A percentile compares a stretch with the other conserved stretches of the same genome.
These are phyloP conservation scores for Periconia digitata DNA, from an alignment of 2,329 filamentous ascomycete species.

Conservation along the genomic window DNA sequence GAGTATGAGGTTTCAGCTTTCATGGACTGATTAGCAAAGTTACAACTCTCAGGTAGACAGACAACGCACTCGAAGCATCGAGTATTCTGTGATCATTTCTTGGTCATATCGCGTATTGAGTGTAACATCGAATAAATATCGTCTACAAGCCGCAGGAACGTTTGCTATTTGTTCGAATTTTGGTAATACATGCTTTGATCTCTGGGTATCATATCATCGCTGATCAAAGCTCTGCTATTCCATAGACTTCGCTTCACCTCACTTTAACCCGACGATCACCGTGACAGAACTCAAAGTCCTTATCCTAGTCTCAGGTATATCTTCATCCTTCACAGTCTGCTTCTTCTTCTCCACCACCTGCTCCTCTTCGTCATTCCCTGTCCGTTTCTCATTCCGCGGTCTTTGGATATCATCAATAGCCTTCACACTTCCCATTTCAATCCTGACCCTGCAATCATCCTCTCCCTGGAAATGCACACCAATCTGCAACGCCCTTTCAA, in stretches of 20 bases:
- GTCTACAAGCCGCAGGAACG: no score
- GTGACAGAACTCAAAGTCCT: constrained; percentile 36
- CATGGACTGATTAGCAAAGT: no score
- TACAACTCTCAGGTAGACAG: no score
- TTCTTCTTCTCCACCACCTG: constrained; percentile 10
- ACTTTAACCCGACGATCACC: constrained; percentile 33
- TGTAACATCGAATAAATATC: no score
- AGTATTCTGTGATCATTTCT: no score
- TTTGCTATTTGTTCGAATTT: no score
- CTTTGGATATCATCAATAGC: constrained; percentile 67
- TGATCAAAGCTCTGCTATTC: constrained; percentile 2
- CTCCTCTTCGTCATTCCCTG: constrained; percentile 4
- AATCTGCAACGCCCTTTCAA: constrained; percentile 63
- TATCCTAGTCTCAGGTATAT: constrained; percentile 46
- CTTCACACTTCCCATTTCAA: constrained; percentile 65
- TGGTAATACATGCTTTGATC: not conserved
- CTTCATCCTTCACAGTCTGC: constrained; percentile 27
- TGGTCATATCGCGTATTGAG: no score
- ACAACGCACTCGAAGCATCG: no score
- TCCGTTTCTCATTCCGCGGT: constrained; percentile 5
- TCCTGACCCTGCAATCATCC: constrained; percentile 58
- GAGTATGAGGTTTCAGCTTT: no score
- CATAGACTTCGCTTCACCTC: constrained; percentile 6
- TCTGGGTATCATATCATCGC: not conserved
- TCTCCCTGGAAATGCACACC: constrained; percentile 67